Percentiles rank a stretch among this genome's conserved stretches.
phyloP scores from a whole-genome alignment of 768 basidiomycete species.

The Tubosaeta sp. region DNA sequence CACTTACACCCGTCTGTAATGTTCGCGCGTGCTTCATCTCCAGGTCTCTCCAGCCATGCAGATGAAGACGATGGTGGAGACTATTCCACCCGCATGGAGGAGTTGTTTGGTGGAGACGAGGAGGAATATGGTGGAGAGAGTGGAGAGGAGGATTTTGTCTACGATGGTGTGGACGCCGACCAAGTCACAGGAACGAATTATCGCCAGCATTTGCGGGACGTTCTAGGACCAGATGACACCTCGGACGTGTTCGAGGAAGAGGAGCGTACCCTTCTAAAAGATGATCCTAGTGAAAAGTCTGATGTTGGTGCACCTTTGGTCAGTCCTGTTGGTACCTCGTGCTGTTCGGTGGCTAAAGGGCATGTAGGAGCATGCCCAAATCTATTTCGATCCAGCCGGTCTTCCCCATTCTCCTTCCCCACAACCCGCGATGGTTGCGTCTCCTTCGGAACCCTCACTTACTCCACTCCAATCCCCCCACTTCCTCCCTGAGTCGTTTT shows the following conservation, averaged over 20 bases:
- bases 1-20: slow-evolving; percentile 3
- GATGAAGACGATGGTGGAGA: slow-evolving; percentile 21
- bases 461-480: background rate
- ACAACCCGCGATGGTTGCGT: slow-evolving; percentile 29
- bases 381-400: slow-evolving; percentile 37
- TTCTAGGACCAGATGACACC: slow-evolving; percentile 61
- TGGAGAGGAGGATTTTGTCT: slow-evolving; percentile 63
- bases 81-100: slow-evolving; percentile 25
- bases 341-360: slow-evolving; percentile 21
- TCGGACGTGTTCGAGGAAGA: slow-evolving; percentile 44
- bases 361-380: slow-evolving; percentile 32
- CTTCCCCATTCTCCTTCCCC: slow-evolving; percentile 37
- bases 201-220: slow-evolving; percentile 63
- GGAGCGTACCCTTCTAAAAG: slow-evolving; percentile 42
- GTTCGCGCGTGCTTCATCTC: slow-evolving; percentile 7
- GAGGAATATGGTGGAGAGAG: slow-evolving; percentile 40
- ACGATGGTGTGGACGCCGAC: slow-evolving; percentile 63
- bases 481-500: slow-evolving; percentile 45
- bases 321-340: slow-evolving; percentile 24
- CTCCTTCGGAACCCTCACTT: slow-evolving; percentile 29
- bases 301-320: slow-evolving; percentile 26
- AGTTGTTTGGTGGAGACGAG: slow-evolving; percentile 37
- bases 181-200: slow-evolving; percentile 49
- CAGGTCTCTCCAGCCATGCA: slow-evolving; percentile 15
- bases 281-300: slow-evolving; percentile 31